Evolutionary conservation across 192 early-diverging fungal genomes (phyloP).

Genomic region (Linnemannia exigua): DNA sequence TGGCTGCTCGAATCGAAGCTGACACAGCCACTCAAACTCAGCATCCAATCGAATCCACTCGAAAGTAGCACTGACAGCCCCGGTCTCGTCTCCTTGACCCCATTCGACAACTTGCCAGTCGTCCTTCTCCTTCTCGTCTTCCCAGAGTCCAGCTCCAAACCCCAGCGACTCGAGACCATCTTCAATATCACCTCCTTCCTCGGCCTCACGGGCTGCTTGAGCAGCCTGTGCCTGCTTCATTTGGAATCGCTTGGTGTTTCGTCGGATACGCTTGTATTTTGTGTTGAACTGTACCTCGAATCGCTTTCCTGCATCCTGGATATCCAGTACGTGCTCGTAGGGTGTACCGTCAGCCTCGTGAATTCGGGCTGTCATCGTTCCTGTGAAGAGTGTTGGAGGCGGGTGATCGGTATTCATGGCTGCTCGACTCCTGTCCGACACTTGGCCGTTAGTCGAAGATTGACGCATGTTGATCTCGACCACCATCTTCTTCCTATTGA

Average conservation of each 20-base stretch:
- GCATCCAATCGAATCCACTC: constrained; percentile 98
- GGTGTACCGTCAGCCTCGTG: constrained; percentile 88
- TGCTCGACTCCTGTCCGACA: constrained; percentile 47
- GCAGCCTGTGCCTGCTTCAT: constrained; percentile 79
- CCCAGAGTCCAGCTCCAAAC: constrained; percentile 66
- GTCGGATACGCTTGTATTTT: constrained; percentile 96
- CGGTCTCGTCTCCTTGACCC: constrained; percentile 84
- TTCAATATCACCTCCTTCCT: constrained; percentile 76
- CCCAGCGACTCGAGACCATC: constrained; percentile 72
- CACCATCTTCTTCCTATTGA: constrained; percentile 97
- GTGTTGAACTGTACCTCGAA: constrained; percentile 97
- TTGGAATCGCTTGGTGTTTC: constrained; percentile 82
- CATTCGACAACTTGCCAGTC: constrained; percentile 84
- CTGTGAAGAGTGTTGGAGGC: constrained; percentile 60
- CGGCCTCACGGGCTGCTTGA: constrained; percentile 71
- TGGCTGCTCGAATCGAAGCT: constrained; percentile 87
- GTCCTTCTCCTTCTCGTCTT: constrained; percentile 72
- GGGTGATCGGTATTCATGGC: constrained; percentile 29
- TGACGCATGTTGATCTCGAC: constrained; percentile 92
- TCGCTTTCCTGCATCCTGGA: constrained; percentile 79
- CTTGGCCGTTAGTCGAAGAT: constrained; percentile 68
- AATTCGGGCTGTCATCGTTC: constrained; percentile 81
- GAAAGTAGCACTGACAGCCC: constrained; percentile 72
- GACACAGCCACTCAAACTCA: constrained; percentile 94
- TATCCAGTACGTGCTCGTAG: constrained; percentile 87